Evolutionary conservation across 805 yeast genomes (phyloP).

Genomic region (Yamadazyma paraphyllophila): DNA sequence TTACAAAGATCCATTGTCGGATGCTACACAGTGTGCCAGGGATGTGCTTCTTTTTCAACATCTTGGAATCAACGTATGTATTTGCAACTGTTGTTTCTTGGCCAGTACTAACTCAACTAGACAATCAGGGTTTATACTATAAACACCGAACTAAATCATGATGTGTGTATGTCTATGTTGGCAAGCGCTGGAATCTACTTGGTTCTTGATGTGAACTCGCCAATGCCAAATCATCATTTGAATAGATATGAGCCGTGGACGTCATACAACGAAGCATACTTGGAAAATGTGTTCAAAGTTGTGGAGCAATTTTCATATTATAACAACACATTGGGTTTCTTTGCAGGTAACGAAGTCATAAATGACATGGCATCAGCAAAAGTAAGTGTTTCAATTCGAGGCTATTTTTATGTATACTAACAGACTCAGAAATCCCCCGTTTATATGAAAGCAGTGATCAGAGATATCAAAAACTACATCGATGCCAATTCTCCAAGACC

Average conservation of each 20-base stretch:
- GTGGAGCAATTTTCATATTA: constrained; percentile 79
- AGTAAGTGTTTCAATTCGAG: constrained; percentile 17
- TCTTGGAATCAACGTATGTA: constrained; percentile 64
- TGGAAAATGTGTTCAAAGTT: constrained; percentile 73
- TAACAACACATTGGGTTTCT: constrained; percentile 86
- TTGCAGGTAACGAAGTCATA: constrained; percentile 89
- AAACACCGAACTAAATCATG: constrained; percentile 80
- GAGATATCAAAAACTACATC: constrained; percentile 79
- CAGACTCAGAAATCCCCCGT: constrained; percentile 51
- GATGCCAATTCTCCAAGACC: constrained; percentile 53
- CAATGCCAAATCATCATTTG: constrained; percentile 70
- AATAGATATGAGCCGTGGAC: constrained; percentile 95
- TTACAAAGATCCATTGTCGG: constrained; percentile 70
- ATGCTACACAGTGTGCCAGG: constrained; percentile 69
- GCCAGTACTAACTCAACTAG: constrained; percentile 27
- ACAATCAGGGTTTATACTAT: constrained; percentile 83
- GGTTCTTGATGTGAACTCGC: constrained; percentile 89
- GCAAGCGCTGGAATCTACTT: constrained; percentile 93
- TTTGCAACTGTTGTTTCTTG: constrained; percentile 8
- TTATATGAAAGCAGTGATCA: constrained; percentile 71
- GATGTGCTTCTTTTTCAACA: constrained; percentile 80
- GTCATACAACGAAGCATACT: constrained; percentile 66
- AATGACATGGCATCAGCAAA: constrained; percentile 73
- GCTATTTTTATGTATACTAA: background rate
- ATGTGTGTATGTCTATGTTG: constrained; percentile 84